Conservation (phyloP, 306 rosid species). For the Cercis canadensis region DNA sequence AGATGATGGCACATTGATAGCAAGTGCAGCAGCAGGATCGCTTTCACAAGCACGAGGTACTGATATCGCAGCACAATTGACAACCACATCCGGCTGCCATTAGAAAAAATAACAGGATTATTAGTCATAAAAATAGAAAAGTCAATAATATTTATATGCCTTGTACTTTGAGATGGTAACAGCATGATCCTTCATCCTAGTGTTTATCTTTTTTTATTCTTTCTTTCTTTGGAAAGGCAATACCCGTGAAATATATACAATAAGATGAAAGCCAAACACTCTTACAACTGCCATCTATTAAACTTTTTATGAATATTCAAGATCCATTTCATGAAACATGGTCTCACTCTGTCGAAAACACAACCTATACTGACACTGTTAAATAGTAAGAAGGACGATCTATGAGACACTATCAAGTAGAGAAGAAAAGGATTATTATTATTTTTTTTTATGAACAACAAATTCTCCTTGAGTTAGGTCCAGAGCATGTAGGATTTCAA, state of each 20-base stretch:
- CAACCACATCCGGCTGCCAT: conserved; percentile 85
- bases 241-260: conserved; percentile 3
- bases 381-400: too few relatives aligned
- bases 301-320: conserved; percentile 11
- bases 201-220: neutral
- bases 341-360: too few relatives aligned
- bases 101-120: conserved; percentile 3
- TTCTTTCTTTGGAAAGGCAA: conserved; percentile 1
- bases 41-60: conserved; percentile 85
- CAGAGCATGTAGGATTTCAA: neutral
- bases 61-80: conserved; percentile 91
- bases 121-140: conserved; percentile 2
- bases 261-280: conserved; percentile 1
- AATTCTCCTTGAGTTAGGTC: too few relatives aligned
- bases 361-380: too few relatives aligned
- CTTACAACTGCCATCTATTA: neutral
- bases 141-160: conserved; percentile 16
- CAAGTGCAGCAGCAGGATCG: conserved; percentile 74
- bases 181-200: conserved; percentile 1
- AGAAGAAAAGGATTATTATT: too few relatives aligned
- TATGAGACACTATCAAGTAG: too few relatives aligned
- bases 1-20: conserved; percentile 82
- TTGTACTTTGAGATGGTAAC: conserved; percentile 7
- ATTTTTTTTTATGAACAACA: too few relatives aligned
- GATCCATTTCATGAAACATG: neutral